These are phyloP conservation scores for Immersiporthe knoxdaviesiana DNA, from an alignment of 2,329 filamentous ascomycete species.

Conservation along the genomic window DNA sequence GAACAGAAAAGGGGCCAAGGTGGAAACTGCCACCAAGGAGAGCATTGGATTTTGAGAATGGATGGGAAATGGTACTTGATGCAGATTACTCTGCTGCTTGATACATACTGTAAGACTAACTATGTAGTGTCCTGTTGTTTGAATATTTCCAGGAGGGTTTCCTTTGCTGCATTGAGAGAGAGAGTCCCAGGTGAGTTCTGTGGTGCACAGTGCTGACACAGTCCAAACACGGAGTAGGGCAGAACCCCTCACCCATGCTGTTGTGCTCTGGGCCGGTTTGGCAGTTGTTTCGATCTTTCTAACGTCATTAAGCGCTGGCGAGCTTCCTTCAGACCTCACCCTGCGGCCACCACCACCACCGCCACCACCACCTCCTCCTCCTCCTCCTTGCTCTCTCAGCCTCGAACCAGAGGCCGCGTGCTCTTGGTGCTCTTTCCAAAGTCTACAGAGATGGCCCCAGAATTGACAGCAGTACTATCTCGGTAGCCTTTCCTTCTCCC, in stretches of 20 bases:
- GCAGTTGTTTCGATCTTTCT: not conserved
- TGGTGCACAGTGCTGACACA: not conserved
- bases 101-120: no score
- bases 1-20: slow-evolving; percentile 7
- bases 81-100: not conserved
- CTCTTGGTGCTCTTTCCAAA: not conserved
- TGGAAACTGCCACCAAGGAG: not conserved
- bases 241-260: not conserved
- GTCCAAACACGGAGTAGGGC: not conserved
- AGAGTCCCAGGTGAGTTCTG: no score
- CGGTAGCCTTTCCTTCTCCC: not conserved
- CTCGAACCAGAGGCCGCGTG: not conserved
- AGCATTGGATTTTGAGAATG: not conserved
- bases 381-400: not conserved
- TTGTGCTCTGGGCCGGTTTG: not conserved
- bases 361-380: no score
- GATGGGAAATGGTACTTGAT: not conserved
- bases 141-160: not conserved
- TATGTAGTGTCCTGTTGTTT: not conserved
- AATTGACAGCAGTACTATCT: slow-evolving; percentile 2
- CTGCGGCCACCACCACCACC: not conserved
- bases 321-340: slow-evolving; percentile 12
- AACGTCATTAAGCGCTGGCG: slow-evolving; percentile 14
- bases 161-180: not conserved
- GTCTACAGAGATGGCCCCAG: slow-evolving; percentile 1